Base-by-base conservation (phyloP, 805 yeast species). In the Isabelozyma heimii region DNA sequence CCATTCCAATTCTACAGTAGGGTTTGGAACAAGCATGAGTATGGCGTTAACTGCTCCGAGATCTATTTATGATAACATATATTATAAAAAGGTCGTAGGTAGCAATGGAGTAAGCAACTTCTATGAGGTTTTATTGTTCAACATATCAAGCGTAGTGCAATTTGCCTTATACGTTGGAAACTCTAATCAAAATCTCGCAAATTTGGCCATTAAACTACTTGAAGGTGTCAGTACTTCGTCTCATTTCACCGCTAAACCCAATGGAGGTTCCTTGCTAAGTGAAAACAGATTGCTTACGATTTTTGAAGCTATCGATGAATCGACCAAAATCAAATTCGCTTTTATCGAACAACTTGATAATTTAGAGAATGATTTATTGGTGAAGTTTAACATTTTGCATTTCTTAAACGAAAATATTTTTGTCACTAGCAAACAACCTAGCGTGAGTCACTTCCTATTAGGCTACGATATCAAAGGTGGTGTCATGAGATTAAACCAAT, bases 261-360 rank as follows among this genome's bases (percentile, higher is more conserved):
- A 59, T 9, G 51, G 47, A 26, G 50, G 51, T 33, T 37, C 59
- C 9, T 60, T 75, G 9, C 62, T 80, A 35, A 67, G 76, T 8
- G 80, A 75, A 46, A 84, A 84, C 52, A 81, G 91, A 54, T 67
- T 92, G 12, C 65, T 91, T 43, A 83, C 89, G 0, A 76, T 88
- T 37, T 76, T 87, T 46, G 87, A 85, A 57, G 85, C 91, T 13
- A 81, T 87, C 30, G 89, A 89, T 55, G 97, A 91, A 55, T 82
- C 96, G 0, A 70, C 78, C 1, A 77, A 91, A 54, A 87, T 92
- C 37, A 81, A 87, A 51, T 81, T 80, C 55, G 82, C 90, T 0
- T 83, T 91, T 50, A 82, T 89, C 40, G 79, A 82, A 39, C 96
- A 89, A 58, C 60, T 74, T 40, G 84, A 80, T 41, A 65, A 67